phyloP scores from a whole-genome alignment of 1,139 yeast genomes.

The Nadsonia starkeyi-henricii region DNA sequence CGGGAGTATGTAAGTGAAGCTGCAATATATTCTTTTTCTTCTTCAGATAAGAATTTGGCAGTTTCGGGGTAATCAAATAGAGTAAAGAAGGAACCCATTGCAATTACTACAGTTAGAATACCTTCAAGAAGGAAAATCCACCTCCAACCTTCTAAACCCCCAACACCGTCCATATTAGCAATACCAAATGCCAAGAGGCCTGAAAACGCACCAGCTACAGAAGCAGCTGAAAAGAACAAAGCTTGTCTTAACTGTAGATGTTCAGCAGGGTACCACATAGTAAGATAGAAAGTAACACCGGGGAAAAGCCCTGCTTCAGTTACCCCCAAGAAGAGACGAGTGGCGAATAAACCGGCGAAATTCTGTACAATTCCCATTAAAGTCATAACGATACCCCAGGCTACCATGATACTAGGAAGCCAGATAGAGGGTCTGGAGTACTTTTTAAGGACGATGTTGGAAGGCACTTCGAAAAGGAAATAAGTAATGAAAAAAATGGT shows the following conservation, averaged over 20 bases:
- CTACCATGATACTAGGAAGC: slow-evolving; percentile 37
- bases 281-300: slow-evolving; percentile 17
- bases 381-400: slow-evolving; percentile 43
- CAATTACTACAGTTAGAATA: slow-evolving; percentile 36
- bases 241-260: slow-evolving; percentile 39
- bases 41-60: slow-evolving; percentile 33
- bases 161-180: slow-evolving; percentile 21
- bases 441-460: slow-evolving; percentile 27
- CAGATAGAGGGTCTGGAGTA: slow-evolving; percentile 21
- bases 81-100: slow-evolving; percentile 32
- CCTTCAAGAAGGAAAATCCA: slow-evolving; percentile 43
- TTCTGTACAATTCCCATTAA: slow-evolving; percentile 43
- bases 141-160: slow-evolving; percentile 36
- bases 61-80: slow-evolving; percentile 38
- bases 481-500: slow-evolving; percentile 46
- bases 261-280: slow-evolving; percentile 21
- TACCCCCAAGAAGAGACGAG: slow-evolving; percentile 45
- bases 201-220: slow-evolving; percentile 24
- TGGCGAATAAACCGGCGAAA: slow-evolving; percentile 39
- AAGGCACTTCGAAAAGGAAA: slow-evolving; percentile 41
- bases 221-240: slow-evolving; percentile 34
- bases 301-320: slow-evolving; percentile 54
- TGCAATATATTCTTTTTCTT: slow-evolving; percentile 34
- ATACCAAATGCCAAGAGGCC: slow-evolving; percentile 26
- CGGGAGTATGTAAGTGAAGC: slow-evolving; percentile 27